Base-by-base conservation (phyloP, 2,329 filamentous ascomycete species). In the Aureobasidium namibiae region DNA sequence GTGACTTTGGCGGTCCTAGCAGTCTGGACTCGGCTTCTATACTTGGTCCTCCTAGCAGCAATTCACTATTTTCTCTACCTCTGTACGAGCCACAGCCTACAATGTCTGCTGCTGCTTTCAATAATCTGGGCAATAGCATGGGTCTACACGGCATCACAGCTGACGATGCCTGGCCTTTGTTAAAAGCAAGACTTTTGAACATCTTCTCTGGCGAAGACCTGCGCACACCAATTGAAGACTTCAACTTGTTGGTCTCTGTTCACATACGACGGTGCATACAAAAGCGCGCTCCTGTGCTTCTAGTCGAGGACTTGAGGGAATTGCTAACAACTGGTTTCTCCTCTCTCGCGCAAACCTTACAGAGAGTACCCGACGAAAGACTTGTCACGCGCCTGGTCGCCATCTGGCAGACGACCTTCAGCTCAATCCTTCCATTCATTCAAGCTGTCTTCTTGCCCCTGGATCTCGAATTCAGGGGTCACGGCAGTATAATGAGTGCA, bases 381-480 rank as follows among this genome's bases (percentile, higher is more conserved):
- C 82, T 97, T n/a, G 90, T 97, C 23, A 89, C 90, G 0, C 85
- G 90, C 59, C 79, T 99, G 0, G 92, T 96, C 2, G 90, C 96
- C 69, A 85, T 96, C 69, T 99, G 94, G 94, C 83, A 95, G 61
- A 86, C 94, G 48, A 92, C 94, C 0, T 96, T 96, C 67, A 92
- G 90, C 2, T 88, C 84, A 7, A 89, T 97, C 38, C 75, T 97
- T 5, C 94, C 94, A 0, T 97, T 96, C 69, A 86, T 99, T 67
- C 92, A 97, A 75, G 91, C 92, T 1, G 92, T 96, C 1, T 96
- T 99, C 69, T 77, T 99, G 1, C 94, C 92, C 0, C 76, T 99
- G 1, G 94, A 99, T 68, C 82, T 96, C 11, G 94, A 99, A 70
- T 95, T 99, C 70, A 87, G 90, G 56, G 94, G 92, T 6, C 82